Percentiles rank a stretch among this genome's conserved stretches.
Conservation (phyloP, 495 filamentous ascomycete species). For the Pyrenopolyporus hunteri region DNA sequence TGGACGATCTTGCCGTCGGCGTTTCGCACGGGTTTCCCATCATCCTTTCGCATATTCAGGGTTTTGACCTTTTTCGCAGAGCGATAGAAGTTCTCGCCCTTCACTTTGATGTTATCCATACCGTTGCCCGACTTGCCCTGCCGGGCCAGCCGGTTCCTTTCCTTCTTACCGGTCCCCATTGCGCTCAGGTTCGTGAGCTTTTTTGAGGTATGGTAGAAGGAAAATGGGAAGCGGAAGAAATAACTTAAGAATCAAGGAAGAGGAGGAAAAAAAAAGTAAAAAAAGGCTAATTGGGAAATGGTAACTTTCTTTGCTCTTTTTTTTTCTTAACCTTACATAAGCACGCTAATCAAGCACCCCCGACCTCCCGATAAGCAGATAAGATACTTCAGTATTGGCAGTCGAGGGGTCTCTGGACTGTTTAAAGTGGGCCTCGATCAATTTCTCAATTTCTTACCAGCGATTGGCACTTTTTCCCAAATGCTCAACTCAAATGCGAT, state of each 20-base stretch:
- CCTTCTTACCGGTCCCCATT: conserved; percentile 98
- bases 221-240: conserved; percentile 7
- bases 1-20: conserved; percentile 74
- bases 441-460: conserved; percentile 27
- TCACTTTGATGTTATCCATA: conserved; percentile 86
- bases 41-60: conserved; percentile 87
- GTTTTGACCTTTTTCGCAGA: conserved; percentile 85
- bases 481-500: background rate
- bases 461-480: conserved; percentile 4
- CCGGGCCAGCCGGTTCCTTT: conserved; percentile 74
- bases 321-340: conserved; percentile 2
- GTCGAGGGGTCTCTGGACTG: background rate
- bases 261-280: conserved; percentile 14
- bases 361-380: background rate
- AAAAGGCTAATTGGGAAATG: conserved; percentile 30
- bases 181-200: conserved; percentile 36
- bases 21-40: conserved; percentile 69
- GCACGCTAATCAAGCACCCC: background rate
- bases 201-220: conserved; percentile 20
- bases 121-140: conserved; percentile 83
- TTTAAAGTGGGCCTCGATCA: conserved; percentile 18
- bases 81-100: conserved; percentile 96
- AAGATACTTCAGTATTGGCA: too few relatives aligned
- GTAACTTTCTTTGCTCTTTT: conserved; percentile 35
- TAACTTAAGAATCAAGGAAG: conserved; percentile 3